Base-by-base conservation (phyloP, 805 yeast species). In the Wickerhamomyces silvicola region DNA sequence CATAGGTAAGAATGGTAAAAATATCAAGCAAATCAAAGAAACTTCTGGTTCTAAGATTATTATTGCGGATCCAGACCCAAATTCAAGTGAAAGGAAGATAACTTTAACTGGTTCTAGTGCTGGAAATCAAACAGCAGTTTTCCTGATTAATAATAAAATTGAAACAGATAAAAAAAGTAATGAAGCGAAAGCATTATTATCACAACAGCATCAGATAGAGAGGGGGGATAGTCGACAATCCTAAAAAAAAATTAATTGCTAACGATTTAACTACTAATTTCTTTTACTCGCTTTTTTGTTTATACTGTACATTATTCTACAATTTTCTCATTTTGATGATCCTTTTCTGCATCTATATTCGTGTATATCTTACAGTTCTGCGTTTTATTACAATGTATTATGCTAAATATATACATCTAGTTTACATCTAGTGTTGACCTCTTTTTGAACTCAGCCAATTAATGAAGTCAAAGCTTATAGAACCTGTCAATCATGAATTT, bases 1-100 rank as follows among this genome's bases (percentile, higher is more conserved):
- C 18, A 86, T 86, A 38, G 95, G 95, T 1, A 83, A 78, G 56
- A 85, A 86, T 20, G 95, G 95, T 13, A 75, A 81, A 47, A 81
- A 79, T 45, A 79, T 86, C 37, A 81, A 78, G 48, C 85, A 81
- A 40, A 78, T 86, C 30, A 70, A 90, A 40, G 78, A 77, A 37
- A 66, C 74, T 18, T 75, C 90, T 14, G 90, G 94, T 20, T 72
- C 85, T 28, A 77, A 79, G 36, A 83, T 86, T 18, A 72, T 75
- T 41, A 81, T 86, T 33, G 83, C 76, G 41, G 75, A 68, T 22
- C 70, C 68, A 13, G 62, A 61, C 16, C 76, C 73, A 2, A 80
- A 75, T 35, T 44, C 57, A 4, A 59, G 62, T 16, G 84, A 80
- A 43, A 62, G 94, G 42, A 73, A 71, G 44, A 61, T 85, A 39